phyloP scores from a whole-genome alignment of 768 basidiomycete species.

The Terana coerulea region DNA sequence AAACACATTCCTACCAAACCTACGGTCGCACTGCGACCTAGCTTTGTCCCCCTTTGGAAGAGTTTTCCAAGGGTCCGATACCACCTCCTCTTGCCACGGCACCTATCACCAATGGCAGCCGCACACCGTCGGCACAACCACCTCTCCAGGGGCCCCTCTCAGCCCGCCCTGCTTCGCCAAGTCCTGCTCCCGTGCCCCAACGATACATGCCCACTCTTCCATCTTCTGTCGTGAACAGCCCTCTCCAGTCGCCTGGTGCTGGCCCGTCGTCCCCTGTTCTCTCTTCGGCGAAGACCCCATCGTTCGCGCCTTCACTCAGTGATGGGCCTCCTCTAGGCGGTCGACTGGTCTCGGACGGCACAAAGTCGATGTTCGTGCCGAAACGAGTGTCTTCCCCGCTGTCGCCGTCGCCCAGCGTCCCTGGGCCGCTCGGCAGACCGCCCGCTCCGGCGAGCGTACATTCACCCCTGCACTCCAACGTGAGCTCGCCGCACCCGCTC shows the following conservation, averaged over 20 bases:
- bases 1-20: slow-evolving; percentile 45
- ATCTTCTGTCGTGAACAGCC: neutral
- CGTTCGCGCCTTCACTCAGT: slow-evolving; percentile 26
- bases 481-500: slow-evolving; percentile 15
- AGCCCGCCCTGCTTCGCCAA: neutral
- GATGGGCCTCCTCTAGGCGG: slow-evolving; percentile 57
- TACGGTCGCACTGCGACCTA: slow-evolving; percentile 57
- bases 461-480: slow-evolving; percentile 18
- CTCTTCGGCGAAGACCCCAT: slow-evolving; percentile 25
- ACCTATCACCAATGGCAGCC: slow-evolving; percentile 7
- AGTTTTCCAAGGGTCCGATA: slow-evolving; percentile 39
- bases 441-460: slow-evolving; percentile 13
- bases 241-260: slow-evolving; percentile 48
- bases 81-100: slow-evolving; percentile 19
- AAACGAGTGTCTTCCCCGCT: slow-evolving; percentile 40
- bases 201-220: neutral
- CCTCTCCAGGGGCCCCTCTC: neutral
- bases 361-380: slow-evolving; percentile 81
- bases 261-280: slow-evolving; percentile 49
- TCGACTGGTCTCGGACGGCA: slow-evolving; percentile 67
- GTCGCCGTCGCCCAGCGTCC: slow-evolving; percentile 13
- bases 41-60: slow-evolving; percentile 63
- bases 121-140: neutral
- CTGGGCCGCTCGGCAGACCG: slow-evolving; percentile 11
- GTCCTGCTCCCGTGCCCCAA: neutral